Conservation (phyloP, 148 eudicot species). For the Vaccinium macrocarpon region DNA sequence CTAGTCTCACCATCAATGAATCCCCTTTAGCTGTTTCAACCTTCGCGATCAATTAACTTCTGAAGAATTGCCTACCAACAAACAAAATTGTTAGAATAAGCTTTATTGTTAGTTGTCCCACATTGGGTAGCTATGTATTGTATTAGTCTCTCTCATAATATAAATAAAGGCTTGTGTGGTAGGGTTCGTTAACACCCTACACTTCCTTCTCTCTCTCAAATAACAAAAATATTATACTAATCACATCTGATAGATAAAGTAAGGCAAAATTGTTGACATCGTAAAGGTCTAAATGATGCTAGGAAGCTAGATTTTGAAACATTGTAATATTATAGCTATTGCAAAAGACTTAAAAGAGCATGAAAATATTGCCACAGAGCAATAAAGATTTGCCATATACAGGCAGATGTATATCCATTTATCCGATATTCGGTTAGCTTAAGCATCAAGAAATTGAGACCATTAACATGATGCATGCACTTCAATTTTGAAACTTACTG, state of each 20-base stretch:
- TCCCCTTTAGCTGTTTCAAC: slow-evolving; percentile 26
- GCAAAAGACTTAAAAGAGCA: neutral
- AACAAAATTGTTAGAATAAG: too few species aligned
- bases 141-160: too few species aligned
- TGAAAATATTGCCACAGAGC: neutral
- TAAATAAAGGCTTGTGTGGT: too few species aligned
- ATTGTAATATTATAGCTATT: neutral
- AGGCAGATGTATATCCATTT: neutral
- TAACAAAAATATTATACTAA: neutral
- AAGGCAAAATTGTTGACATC: neutral
- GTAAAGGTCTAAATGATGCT: neutral
- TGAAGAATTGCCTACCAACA: slow-evolving; percentile 51
- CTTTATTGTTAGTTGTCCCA: too few species aligned
- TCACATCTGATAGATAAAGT: neutral
- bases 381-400: neutral
- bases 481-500: slow-evolving; percentile 44
- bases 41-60: slow-evolving; percentile 52
- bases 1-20: neutral
- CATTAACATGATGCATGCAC: neutral
- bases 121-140: too few species aligned
- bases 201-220: too few species aligned
- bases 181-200: too few species aligned
- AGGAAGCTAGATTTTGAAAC: neutral
- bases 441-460: neutral
- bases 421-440: neutral